These are phyloP conservation scores for Neonectria punicea DNA, from an alignment of 2,329 filamentous ascomycete species.

Conservation along the genomic window DNA sequence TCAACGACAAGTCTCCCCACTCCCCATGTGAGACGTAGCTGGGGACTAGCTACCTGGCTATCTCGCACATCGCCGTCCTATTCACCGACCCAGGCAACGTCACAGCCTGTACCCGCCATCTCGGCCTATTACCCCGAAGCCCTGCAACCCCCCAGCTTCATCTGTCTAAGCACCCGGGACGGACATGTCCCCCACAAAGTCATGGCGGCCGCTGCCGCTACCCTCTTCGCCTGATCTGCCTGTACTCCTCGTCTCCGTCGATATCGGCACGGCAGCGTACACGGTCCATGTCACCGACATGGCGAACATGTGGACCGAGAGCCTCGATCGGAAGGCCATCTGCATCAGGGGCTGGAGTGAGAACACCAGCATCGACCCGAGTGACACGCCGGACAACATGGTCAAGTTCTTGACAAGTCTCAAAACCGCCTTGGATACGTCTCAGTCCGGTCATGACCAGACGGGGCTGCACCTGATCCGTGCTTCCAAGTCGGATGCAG, in stretches of 20 bases:
- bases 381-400: conserved; percentile 75
- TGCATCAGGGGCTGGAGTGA: conserved; percentile 69
- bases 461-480: conserved; percentile 58
- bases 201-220: conserved; percentile 62
- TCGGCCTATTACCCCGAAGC: not conserved
- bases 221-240: conserved; percentile 58
- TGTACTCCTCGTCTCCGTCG: conserved; percentile 70
- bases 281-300: conserved; percentile 76
- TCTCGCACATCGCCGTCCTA: not conserved
- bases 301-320: conserved; percentile 78
- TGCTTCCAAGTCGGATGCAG: conserved; percentile 45
- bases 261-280: conserved; percentile 68
- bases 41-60: not conserved
- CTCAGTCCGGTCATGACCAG: conserved; percentile 53
- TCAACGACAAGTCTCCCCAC: not conserved
- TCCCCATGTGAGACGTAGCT: conserved; percentile 3
- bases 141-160: not conserved
- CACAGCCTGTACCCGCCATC: not conserved
- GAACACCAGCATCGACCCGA: conserved; percentile 78
- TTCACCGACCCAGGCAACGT: not conserved
- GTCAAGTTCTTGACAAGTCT: conserved; percentile 73
- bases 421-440: conserved; percentile 61
- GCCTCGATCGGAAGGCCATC: conserved; percentile 69
- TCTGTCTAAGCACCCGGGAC: not conserved
- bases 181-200: conserved; percentile 46